phyloP scores from a whole-genome alignment of 1,284 basidiomycete species.

The Puccinia hordei region DNA sequence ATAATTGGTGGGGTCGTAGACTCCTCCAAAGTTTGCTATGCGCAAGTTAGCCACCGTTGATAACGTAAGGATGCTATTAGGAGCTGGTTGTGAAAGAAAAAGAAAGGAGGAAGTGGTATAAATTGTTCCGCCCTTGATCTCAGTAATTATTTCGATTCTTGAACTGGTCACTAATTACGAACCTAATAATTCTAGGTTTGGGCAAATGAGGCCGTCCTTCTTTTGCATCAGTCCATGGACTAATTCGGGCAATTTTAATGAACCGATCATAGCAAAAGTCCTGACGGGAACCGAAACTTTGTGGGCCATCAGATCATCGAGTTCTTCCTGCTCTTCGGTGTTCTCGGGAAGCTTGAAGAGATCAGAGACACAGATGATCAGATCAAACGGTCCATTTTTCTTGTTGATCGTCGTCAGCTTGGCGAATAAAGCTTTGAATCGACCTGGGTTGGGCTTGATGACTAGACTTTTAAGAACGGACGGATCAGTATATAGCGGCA shows the following conservation, averaged over 20 bases:
- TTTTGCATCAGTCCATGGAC: not conserved
- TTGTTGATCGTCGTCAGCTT: slow-evolving; percentile 84
- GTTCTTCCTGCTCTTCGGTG: slow-evolving; percentile 64
- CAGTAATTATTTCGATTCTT: not conserved
- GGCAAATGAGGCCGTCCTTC: slow-evolving; percentile 35
- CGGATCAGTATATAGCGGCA: slow-evolving; percentile 5
- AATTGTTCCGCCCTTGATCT: not conserved
- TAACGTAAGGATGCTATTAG: slow-evolving; percentile 40
- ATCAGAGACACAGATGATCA: slow-evolving; percentile 83
- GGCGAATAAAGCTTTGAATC: slow-evolving; percentile 71
- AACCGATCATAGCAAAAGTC: slow-evolving; percentile 51
- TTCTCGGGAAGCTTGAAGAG: slow-evolving; percentile 74
- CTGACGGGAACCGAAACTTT: slow-evolving; percentile 60
- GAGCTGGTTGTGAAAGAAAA: slow-evolving; percentile 18
- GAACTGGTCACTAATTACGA: not conserved
- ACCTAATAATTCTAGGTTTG: slow-evolving; percentile 48
- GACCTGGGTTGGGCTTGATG: slow-evolving; percentile 80
- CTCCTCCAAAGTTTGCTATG: slow-evolving; percentile 44
- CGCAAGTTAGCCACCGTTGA: slow-evolving; percentile 39
- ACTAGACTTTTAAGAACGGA: slow-evolving; percentile 68
- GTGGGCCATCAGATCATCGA: slow-evolving; percentile 68
- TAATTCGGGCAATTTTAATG: not conserved
- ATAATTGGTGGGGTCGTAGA: slow-evolving; percentile 38
- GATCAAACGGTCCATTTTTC: slow-evolving; percentile 92
- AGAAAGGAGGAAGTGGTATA: not conserved